A percentile compares a stretch with the other conserved stretches of the same genome.
phyloP scores from a whole-genome alignment of 2,329 filamentous ascomycete species.

The Rugonectria rugulosa region DNA sequence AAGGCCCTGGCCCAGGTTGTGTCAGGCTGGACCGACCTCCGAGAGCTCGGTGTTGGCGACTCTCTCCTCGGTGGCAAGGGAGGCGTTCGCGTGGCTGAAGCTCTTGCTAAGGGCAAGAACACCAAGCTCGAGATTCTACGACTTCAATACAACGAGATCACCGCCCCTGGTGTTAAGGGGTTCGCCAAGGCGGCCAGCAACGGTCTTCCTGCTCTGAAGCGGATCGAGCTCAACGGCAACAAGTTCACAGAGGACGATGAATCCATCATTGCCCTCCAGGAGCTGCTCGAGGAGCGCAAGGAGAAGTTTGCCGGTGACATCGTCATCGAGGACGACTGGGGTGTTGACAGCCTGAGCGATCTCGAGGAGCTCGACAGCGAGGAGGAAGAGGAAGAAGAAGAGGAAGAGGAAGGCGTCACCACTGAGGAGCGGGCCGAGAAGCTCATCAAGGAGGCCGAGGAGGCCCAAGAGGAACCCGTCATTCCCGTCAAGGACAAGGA shows the following conservation, averaged over 20 bases:
- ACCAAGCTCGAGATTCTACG: constrained; percentile 80
- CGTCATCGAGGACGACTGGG: constrained; percentile 82
- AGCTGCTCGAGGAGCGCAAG: constrained; percentile 79
- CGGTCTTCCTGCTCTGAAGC: constrained; percentile 77
- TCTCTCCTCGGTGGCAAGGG: constrained; percentile 84
- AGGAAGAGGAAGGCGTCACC: constrained; percentile 68
- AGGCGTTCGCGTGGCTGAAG: constrained; percentile 74
- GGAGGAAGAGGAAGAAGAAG: constrained; percentile 73
- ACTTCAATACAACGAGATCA: constrained; percentile 95
- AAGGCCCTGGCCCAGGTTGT: constrained; percentile 80
- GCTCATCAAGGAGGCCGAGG: constrained; percentile 72
- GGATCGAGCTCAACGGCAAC: constrained; percentile 95
- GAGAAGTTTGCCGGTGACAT: constrained; percentile 72
- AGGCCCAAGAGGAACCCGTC: constrained; percentile 77
- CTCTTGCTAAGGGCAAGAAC: constrained; percentile 79
- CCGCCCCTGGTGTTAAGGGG: constrained; percentile 73
- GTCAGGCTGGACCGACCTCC: constrained; percentile 75
- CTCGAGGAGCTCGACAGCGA: constrained; percentile 79
- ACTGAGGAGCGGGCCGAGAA: constrained; percentile 73
- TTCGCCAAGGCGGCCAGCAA: constrained; percentile 73
- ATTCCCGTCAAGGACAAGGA: constrained; percentile 75
- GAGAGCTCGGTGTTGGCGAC: constrained; percentile 89
- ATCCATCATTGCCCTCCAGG: constrained; percentile 71
- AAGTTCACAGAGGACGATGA: constrained; percentile 89
- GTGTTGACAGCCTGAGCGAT: constrained; percentile 85